Percentiles rank a stretch among this genome's conserved stretches.
Conservation (phyloP, 139 green algal species). For the Asterochloris erici region DNA sequence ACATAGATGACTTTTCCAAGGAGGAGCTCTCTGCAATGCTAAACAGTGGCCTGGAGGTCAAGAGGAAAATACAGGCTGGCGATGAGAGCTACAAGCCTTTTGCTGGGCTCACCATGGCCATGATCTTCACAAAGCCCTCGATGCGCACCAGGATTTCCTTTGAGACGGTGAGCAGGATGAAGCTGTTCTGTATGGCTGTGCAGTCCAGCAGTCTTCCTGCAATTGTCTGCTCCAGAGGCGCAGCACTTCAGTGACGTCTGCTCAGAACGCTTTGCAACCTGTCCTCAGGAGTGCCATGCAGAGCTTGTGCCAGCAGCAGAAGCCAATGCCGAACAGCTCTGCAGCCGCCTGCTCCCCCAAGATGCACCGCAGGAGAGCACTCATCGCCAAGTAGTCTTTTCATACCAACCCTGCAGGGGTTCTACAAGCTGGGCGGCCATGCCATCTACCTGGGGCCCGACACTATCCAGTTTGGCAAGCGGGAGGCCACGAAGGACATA, state of each 20-base stretch:
- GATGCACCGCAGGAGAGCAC: no score
- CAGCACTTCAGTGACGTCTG: not conserved
- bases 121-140: constrained; percentile 99
- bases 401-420: constrained; percentile 63
- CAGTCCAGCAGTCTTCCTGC: not conserved
- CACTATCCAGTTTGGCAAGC: constrained; percentile 94
- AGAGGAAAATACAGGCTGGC: constrained; percentile 71
- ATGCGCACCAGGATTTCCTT: constrained; percentile 96
- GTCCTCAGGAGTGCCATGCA: no score
- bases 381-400: no score
- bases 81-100: constrained; percentile 90
- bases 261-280: not conserved
- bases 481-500: constrained; percentile 95
- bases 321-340: no score
- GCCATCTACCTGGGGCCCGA: constrained; percentile 94
- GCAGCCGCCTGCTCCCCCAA: no score
- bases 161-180: constrained; percentile 76
- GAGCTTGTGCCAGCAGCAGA: no score
- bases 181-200: not conserved
- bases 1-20: constrained; percentile 93
- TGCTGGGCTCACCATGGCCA: constrained; percentile 88
- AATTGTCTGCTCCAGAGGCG: not conserved
- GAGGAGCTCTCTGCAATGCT: constrained; percentile 90
- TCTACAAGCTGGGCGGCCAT: constrained; percentile 89
- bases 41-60: constrained; percentile 69